Evolutionary conservation across 768 basidiomycete species (phyloP), one percentile per base, ranked within the genome.

Genomic region (Rhizopogon vesiculosus): DNA sequence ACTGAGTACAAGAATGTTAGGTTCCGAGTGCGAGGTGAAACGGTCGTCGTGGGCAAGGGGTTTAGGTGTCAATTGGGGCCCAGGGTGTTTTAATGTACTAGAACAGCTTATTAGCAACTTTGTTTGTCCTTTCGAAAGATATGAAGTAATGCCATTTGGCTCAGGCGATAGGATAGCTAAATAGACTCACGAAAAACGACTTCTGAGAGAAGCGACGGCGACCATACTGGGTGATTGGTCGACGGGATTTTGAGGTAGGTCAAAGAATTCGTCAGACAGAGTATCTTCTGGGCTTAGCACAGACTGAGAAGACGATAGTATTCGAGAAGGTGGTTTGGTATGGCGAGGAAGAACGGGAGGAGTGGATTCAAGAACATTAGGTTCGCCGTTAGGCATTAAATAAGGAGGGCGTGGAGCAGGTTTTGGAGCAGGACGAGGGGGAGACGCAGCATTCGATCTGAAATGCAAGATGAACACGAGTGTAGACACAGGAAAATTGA

Each of bases 151-250:
- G 35, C 35, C 13, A 13, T 38, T 3, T 33, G 9, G 31, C 7
- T 25, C 25, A 4, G 25, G 25, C 4, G 28, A 42, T 50, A 8
- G 5, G 42, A 3, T 15, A 55, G 16, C 22, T 8, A 61, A 46
- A 25, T 13, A 19, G n/a, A 78, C 82, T 73, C 70, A 84, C 82
- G 70, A 69, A 57, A 82, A 78, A 62, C 69, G 73, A 56, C 62
- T 74, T 54, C 77, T 74, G 55, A 79, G 66, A 2, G 78, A 76
- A 12, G 79, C 65, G 1, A 81, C 76, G 42, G 68, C 64, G 0
- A 61, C 44, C 41, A 59, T 40, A 3, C 58, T 53, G 18, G 46
- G 46, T 22, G 46, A 49, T 35, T 6, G 7, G 12, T 38, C 35
- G 12, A 38, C 12, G 13, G 35, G 13, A 18, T 41, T 41, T n/a